Conservation (phyloP, 495 filamentous ascomycete species). For the Lophiotrema nucula region DNA sequence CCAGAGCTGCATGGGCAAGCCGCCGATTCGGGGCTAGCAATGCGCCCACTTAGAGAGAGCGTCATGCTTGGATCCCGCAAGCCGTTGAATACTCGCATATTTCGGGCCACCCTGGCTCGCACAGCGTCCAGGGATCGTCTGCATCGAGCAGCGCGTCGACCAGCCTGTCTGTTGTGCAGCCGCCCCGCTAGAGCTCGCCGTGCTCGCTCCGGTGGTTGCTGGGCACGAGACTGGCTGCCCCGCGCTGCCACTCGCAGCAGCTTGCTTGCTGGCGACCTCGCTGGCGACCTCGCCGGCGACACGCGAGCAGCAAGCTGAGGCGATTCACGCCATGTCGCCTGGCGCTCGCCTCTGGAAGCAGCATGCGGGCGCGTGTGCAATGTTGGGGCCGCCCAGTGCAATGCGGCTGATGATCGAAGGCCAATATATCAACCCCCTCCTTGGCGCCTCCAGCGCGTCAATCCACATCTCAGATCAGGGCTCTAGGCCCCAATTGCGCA, state of each 20-base stretch:
- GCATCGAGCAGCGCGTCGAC: constrained; percentile 8
- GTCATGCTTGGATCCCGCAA: constrained; percentile 31
- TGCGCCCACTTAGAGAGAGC: constrained; percentile 21
- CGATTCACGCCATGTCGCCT: neutral
- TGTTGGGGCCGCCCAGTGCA: neutral
- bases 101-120: constrained; percentile 21
- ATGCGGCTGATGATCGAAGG: constrained; percentile 33
- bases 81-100: constrained; percentile 31
- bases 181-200: neutral
- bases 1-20: constrained; percentile 13
- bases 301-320: too few species aligned
- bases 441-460: constrained; percentile 29
- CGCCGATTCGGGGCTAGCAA: constrained; percentile 28
- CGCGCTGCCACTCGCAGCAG: neutral
- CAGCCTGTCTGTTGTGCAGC: constrained; percentile 10
- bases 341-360: neutral
- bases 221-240: constrained; percentile 13
- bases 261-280: neutral
- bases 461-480: constrained; percentile 34
- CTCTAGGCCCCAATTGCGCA: constrained; percentile 31
- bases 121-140: constrained; percentile 26
- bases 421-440: constrained; percentile 26
- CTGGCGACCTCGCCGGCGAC: neutral
- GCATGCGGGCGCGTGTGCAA: neutral
- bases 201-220: constrained; percentile 1